Evolutionary conservation across 345 rosid genomes (phyloP), one percentile per base, ranked within the genome.

Genomic region (Aegle marmelos): DNA sequence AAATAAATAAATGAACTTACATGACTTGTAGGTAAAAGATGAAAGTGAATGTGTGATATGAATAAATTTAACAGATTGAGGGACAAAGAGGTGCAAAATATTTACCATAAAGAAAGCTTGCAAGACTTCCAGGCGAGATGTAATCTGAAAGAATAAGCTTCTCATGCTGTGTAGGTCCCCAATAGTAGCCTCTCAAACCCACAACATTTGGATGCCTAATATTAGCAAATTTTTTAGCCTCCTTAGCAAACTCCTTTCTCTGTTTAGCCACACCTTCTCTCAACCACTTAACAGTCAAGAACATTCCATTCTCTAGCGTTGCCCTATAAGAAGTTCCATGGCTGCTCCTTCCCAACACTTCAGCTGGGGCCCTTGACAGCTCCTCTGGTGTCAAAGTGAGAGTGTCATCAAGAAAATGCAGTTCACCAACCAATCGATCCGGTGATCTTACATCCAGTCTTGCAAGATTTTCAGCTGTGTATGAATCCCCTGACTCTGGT

Each of bases 111-210:
- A 96, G 95, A 88, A 94, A 96, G 92, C 92, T 89, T 37, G 98
- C 94, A 24, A 96, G 99, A 84, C 97, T 96, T 85, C 99, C 99
- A 60, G 98, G 97, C 5, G 97, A 88, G 75, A 96, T 88, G 63
- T 86, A 94, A 85, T 96, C 99, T 0, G 97, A 96, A 76, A 96
- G 94, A 85, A 96, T 94, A 79, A 96, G 97, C 88, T 96, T 96
- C 85, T 96, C 99, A 66, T 96, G 99, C 83, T 91, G 98, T 22
- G 97, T 94, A 5, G 98, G 99, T 25, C 99, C 99, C 99, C 99
- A 96, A 64, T 96, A 96, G 88, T 96, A 96, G 17, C 99, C 99
- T 83, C 93, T 83, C 81, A 96, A 88, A 53, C 97, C 94, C 60
- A 94, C 99, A 33, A 96, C 99, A 82, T 96, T 96, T 33, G 99